These are phyloP conservation scores for Diutina sp. DNA, from an alignment of 1,139 yeast species.

Conservation along the genomic window DNA sequence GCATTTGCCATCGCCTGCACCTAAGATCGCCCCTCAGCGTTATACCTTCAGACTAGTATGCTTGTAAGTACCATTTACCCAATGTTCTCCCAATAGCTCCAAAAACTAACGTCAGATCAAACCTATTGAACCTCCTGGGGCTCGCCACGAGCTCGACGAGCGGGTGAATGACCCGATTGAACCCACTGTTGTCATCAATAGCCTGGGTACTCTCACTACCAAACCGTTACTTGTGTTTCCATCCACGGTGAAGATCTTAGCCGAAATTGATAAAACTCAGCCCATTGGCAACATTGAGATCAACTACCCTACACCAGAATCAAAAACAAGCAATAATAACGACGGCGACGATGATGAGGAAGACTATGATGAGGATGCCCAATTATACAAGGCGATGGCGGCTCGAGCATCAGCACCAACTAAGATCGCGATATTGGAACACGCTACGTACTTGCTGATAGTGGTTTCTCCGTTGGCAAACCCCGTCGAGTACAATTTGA, in stretches of 20 bases:
- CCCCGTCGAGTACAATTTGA: background rate
- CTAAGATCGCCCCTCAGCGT: background rate
- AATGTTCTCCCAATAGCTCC: background rate
- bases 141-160: conserved; percentile 1
- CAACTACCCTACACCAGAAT: background rate
- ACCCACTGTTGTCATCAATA: background rate
- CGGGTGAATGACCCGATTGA: background rate
- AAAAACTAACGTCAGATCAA: background rate
- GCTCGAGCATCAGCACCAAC: background rate
- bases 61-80: background rate
- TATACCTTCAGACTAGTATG: background rate
- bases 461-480: background rate
- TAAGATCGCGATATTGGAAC: background rate
- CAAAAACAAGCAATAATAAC: no score
- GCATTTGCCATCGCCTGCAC: background rate
- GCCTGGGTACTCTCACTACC: background rate
- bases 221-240: background rate
- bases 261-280: background rate
- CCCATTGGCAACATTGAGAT: background rate
- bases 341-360: background rate
- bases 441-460: background rate
- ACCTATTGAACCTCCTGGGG: background rate
- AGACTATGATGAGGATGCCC: conserved; percentile 1
- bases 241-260: background rate
- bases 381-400: background rate